phyloP scores from a whole-genome alignment of 2,329 filamentous ascomycete genomes.

The Pseudonectria buxi region DNA sequence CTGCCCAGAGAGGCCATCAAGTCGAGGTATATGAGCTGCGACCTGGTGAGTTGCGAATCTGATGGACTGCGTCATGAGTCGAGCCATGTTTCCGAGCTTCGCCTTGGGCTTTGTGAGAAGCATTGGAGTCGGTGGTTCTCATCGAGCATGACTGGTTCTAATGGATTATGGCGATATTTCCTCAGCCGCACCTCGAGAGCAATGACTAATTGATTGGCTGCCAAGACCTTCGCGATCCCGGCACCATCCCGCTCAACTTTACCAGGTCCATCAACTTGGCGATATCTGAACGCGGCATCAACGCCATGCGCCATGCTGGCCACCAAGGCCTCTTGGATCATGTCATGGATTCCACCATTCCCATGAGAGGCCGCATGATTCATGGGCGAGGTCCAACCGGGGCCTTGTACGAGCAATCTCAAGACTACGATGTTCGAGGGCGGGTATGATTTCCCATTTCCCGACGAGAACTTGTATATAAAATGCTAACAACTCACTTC shows the following conservation, averaged over 20 bases:
- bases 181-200: neutral
- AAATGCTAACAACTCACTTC: conserved; percentile 5
- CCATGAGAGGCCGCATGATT: conserved; percentile 96
- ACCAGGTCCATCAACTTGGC: conserved; percentile 98
- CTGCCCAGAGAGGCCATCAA: conserved; percentile 76
- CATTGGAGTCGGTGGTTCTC: no score
- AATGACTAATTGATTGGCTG: conserved; percentile 12
- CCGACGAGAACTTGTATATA: neutral
- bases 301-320: conserved; percentile 69
- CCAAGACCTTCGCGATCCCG: conserved; percentile 76
- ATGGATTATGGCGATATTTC: no score
- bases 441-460: conserved; percentile 49
- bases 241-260: conserved; percentile 83
- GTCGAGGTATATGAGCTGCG: conserved; percentile 94
- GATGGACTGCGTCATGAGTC: conserved; percentile 1
- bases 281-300: conserved; percentile 86
- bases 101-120: no score
- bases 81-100: no score
- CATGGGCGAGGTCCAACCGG: conserved; percentile 63
- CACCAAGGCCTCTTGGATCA: conserved; percentile 62
- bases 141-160: no score
- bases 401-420: conserved; percentile 68
- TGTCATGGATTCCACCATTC: conserved; percentile 72
- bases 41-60: conserved; percentile 57
- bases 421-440: conserved; percentile 85